Evolutionary conservation across 2,329 filamentous ascomycete genomes (phyloP), one percentile per base, ranked within the genome.

Genomic region (Aspergillus bombycis): DNA sequence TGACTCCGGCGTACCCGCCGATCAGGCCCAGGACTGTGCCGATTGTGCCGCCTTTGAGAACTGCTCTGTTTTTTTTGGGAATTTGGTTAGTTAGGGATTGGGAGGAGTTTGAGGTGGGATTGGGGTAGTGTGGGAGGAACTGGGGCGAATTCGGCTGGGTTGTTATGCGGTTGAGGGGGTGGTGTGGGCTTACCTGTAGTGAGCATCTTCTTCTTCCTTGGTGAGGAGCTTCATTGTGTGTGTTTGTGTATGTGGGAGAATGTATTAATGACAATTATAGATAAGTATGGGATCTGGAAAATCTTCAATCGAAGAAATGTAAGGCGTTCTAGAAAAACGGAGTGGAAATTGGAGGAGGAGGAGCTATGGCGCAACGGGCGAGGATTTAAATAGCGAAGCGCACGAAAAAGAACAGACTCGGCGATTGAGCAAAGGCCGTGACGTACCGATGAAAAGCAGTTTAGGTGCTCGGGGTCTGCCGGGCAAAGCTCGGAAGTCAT

Each of bases 141-240:
- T n/a, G n/a, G n/a, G n/a, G n/a, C n/a, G n/a, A n/a, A n/a, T n/a
- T n/a, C n/a, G n/a, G n/a, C n/a, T n/a, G 21, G 10, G 21, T 48
- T 48, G 45, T 52, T 52, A 19, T 45, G 58, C 64, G 57, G 61
- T 62, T n/a, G 30, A 12, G 14, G 30, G n/a, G 19, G 43, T 41
- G 50, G 32, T 34, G n/a, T 46, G 56, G 34, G 62, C 32, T 30
- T 80, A 88, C 86, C 84, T 82, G 86, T 96, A 97, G 86, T 97
- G 94, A 60, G 87, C 91, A 65, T 84, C 78, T 82, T 97, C 94
- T 82, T 97, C 92, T 87, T 97, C 93, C 78, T 94, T 93, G 72
- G 91, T 96, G 77, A 98, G 86, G 76, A 98, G 84, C 90, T 97
- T 98, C 95, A 98, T 99, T 67, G 57, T 84, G 79, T 36, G 34